A percentile compares a stretch with the other conserved stretches of the same genome.
Evolutionary conservation across 1,139 yeast genomes (phyloP).

Genomic region (Magnusiomyces tetraspermus): DNA sequence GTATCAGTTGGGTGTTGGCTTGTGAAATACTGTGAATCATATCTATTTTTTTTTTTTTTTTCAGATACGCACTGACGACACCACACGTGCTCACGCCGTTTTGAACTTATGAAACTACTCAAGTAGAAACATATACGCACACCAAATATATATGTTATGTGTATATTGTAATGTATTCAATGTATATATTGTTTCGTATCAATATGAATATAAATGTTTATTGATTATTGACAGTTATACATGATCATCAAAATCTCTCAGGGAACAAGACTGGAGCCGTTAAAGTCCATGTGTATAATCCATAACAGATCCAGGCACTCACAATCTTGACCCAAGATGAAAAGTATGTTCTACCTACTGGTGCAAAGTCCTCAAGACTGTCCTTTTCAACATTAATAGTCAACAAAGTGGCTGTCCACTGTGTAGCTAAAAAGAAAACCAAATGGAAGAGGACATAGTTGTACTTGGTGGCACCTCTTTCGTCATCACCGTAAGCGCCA

Average conservation of each 20-base stretch:
- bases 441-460: constrained; percentile 84
- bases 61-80: no score
- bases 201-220: constrained; percentile 7
- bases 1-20: no score
- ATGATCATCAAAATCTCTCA: constrained; percentile 49
- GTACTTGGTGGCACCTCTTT: constrained; percentile 60
- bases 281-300: constrained; percentile 81
- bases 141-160: no score
- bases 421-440: constrained; percentile 90
- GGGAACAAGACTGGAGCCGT: constrained; percentile 87
- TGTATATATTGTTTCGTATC: no score
- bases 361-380: constrained; percentile 80
- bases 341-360: constrained; percentile 94
- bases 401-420: constrained; percentile 87
- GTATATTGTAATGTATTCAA: no score
- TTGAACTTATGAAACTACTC: no score
- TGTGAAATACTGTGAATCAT: no score
- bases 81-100: no score
- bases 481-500: constrained; percentile 45
- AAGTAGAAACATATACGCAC: no score
- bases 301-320: constrained; percentile 86
- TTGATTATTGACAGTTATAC: constrained; percentile 2
- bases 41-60: no score
- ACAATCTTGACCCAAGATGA: constrained; percentile 90
- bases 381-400: constrained; percentile 87